Evolutionary conservation across 2,329 filamentous ascomycete species (phyloP).

Genomic region (Fusarium buxicola): DNA sequence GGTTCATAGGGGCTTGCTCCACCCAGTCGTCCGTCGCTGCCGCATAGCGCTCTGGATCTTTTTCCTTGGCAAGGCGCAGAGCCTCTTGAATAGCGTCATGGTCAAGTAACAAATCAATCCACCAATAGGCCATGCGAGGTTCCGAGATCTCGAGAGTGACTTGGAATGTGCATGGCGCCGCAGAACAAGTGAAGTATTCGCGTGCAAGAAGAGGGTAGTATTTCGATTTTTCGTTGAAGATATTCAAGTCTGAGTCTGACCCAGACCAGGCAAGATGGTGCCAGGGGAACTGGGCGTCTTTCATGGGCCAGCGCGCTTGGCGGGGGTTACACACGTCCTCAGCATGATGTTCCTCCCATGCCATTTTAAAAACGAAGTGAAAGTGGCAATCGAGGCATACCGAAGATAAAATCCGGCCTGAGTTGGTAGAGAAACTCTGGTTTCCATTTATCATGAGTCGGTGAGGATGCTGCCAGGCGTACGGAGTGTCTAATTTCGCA

Average conservation of each 20-base stretch:
- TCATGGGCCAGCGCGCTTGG: constrained; percentile 51
- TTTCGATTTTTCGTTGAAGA: constrained; percentile 46
- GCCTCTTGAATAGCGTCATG: constrained; percentile 56
- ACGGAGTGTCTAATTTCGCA: constrained; percentile 47
- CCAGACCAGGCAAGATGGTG: constrained; percentile 54
- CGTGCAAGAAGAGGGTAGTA: constrained; percentile 54
- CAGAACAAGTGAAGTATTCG: constrained; percentile 57
- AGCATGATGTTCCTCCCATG: constrained; percentile 48
- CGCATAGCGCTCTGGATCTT: constrained; percentile 62
- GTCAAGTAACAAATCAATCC: constrained; percentile 60
- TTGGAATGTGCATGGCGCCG: constrained; percentile 55
- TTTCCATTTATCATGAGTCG: constrained; percentile 55
- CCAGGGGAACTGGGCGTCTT: constrained; percentile 53
- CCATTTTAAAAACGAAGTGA: constrained; percentile 55
- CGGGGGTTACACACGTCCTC: constrained; percentile 48
- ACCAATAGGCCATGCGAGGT: constrained; percentile 59
- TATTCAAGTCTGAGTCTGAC: constrained; percentile 45
- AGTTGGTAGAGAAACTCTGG: constrained; percentile 49
- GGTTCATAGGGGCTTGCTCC: constrained; percentile 56
- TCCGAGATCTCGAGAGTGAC: constrained; percentile 61
- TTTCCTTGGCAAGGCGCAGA: constrained; percentile 53
- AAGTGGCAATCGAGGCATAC: constrained; percentile 57
- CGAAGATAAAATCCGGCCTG: constrained; percentile 49
- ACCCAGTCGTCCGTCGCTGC: constrained; percentile 56
- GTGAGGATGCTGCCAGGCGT: constrained; percentile 52